These are phyloP conservation scores for Fraxinus sp. DNA, from an alignment of 305 asterid genomes.

Conservation along the genomic window DNA sequence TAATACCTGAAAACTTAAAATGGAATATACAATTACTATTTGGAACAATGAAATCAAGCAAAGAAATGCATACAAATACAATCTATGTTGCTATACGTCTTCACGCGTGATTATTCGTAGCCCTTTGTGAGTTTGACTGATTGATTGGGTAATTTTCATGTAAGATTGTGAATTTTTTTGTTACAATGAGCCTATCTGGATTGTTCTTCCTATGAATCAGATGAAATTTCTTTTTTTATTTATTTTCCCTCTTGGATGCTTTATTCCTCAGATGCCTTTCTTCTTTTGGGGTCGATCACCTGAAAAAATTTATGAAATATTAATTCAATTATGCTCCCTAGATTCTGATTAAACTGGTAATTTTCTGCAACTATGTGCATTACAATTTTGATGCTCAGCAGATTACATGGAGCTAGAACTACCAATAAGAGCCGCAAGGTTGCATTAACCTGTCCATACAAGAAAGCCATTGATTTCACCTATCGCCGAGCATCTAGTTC, in stretches of 20 bases:
- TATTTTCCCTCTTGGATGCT: background rate
- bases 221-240: background rate
- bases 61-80: background rate
- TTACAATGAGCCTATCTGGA: background rate
- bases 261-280: background rate
- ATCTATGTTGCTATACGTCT: background rate
- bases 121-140: background rate
- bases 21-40: background rate
- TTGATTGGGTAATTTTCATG: background rate
- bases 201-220: background rate
- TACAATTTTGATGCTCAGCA: background rate
- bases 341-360: background rate
- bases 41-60: background rate
- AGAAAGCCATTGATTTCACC: conserved; percentile 9
- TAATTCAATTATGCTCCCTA: background rate
- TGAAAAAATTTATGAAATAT: background rate
- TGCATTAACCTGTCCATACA: background rate
- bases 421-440: background rate
- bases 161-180: background rate
- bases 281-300: background rate
- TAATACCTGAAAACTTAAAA: background rate
- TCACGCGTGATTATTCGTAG: background rate
- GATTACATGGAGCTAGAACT: background rate
- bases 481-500: background rate
- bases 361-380: background rate